These are phyloP conservation scores for Arthrobotrys entomopaga DNA, from an alignment of 2,329 filamentous ascomycete genomes.

Conservation along the genomic window DNA sequence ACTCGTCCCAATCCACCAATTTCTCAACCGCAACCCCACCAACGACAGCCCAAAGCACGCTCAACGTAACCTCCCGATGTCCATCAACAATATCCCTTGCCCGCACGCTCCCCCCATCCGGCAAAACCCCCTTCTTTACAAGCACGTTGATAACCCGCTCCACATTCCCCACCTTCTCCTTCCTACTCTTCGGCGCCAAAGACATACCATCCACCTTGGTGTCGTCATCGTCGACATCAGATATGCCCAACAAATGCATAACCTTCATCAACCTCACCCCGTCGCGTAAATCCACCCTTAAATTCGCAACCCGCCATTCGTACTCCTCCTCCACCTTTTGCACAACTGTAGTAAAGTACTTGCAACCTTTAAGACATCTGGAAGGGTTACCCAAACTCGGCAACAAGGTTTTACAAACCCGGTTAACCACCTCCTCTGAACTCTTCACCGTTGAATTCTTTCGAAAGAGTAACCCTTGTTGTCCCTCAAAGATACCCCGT, in stretches of 20 bases:
- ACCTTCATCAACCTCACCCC: slow-evolving; percentile 71
- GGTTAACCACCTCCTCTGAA: slow-evolving; percentile 67
- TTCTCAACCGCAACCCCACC: slow-evolving; percentile 65
- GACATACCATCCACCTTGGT: slow-evolving; percentile 2
- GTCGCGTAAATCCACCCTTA: slow-evolving; percentile 72
- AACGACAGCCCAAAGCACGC: slow-evolving; percentile 70
- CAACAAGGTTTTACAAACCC: slow-evolving; percentile 67
- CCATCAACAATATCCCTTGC: slow-evolving; percentile 72
- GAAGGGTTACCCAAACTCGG: slow-evolving; percentile 70
- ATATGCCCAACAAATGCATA: slow-evolving; percentile 66
- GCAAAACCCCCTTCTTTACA: slow-evolving; percentile 55
- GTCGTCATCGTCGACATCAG: slow-evolving; percentile 43
- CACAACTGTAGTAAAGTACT: slow-evolving; percentile 67
- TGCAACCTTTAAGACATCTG: slow-evolving; percentile 68
- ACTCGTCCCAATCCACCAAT: slow-evolving; percentile 68
- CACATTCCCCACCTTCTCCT: slow-evolving; percentile 37
- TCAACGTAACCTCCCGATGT: slow-evolving; percentile 72
- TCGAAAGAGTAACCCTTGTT: slow-evolving; percentile 55
- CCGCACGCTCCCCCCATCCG: slow-evolving; percentile 60
- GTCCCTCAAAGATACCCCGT: slow-evolving; percentile 59
- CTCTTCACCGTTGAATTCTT: slow-evolving; percentile 68
- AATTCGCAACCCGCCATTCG: slow-evolving; percentile 69
- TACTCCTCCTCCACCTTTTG: slow-evolving; percentile 71
- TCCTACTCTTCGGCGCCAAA: slow-evolving; percentile 30
- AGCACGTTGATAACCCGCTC: slow-evolving; percentile 15